Base-by-base conservation (phyloP, 257 asterid genomes). In the Parsonsia alboflavescens region DNA sequence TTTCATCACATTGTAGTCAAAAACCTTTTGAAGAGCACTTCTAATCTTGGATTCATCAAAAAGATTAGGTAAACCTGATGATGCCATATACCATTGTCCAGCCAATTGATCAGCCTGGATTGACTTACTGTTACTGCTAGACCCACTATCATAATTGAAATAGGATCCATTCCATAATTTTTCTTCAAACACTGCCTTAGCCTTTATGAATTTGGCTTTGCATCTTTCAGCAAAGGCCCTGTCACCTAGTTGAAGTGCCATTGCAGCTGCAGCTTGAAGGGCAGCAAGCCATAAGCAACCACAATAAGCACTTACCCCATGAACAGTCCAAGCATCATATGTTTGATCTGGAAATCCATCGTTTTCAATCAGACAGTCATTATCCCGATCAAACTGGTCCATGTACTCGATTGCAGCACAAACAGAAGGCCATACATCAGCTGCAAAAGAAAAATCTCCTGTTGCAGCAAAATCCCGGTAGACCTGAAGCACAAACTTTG, bases 261-360 rank as follows among this genome's bases (percentile, higher is more conserved):
- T 95, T 33, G 93, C 89, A 7, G 96, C 91, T 4, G 91, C 99
- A 4, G 99, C 98, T 80, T 92, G 97, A 46, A 95, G 96, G 2
- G 99, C 96, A 57, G 97, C 97, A 6, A 95, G 89, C 99, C 99
- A 95, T 67, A 95, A 78, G n/a, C 97, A 84, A 6, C 99, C 99
- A 56, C 99, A 95, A 80, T 95, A 95, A 6, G 98, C 91, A 56
- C 99, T 95, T 52, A 93, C 79, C 26, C 99, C 99, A 5, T 92
- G 99, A 61, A 95, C 99, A 0, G 99, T 95, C 99, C 99, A 95
- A 0, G 99, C 75, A 41, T 95, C 99, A 21, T 95, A 95, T 1
- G 99, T 95, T 76, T 95, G 99, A 81, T 95, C 99, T 0, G 99
- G 99, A 63, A 95, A 92, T 13, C 99, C 99, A 10, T 95, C 99